These are phyloP conservation scores for Wilcoxina mikolae DNA, from an alignment of 495 filamentous ascomycete genomes.

Conservation along the genomic window DNA sequence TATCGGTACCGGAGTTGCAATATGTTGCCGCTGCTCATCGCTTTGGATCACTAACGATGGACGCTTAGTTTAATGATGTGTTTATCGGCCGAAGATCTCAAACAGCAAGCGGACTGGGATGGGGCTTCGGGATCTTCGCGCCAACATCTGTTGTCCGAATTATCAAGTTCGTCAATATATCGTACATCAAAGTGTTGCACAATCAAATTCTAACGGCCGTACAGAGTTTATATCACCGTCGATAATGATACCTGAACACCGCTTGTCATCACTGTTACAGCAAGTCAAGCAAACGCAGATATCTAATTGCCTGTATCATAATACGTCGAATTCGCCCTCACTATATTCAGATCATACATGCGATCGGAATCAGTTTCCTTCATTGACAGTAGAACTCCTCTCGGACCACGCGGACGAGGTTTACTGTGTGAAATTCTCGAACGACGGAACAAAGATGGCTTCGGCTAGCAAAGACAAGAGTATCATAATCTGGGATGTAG, in stretches of 20 bases:
- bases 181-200: neutral
- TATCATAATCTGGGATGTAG: slow-evolving; percentile 72
- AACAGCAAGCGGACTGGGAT: slow-evolving; percentile 73
- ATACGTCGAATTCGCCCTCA: slow-evolving; percentile 59
- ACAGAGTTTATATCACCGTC: slow-evolving; percentile 82
- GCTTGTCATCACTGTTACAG: slow-evolving; percentile 68
- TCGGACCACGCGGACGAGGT: slow-evolving; percentile 68
- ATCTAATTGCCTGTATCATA: slow-evolving; percentile 74
- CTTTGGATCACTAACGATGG: slow-evolving; percentile 8
- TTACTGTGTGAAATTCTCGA: slow-evolving; percentile 79
- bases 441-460: slow-evolving; percentile 71
- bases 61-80: slow-evolving; percentile 68
- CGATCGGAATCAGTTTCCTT: slow-evolving; percentile 63
- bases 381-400: slow-evolving; percentile 50
- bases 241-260: slow-evolving; percentile 95
- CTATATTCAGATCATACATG: slow-evolving; percentile 83
- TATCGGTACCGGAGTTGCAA: neutral
- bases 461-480: slow-evolving; percentile 60
- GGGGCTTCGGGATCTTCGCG: slow-evolving; percentile 68
- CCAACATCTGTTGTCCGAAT: slow-evolving; percentile 55
- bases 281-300: slow-evolving; percentile 74
- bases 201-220: slow-evolving; percentile 13
- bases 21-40: slow-evolving; percentile 10
- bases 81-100: slow-evolving; percentile 59
- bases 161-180: slow-evolving; percentile 49